Base-by-base conservation (phyloP, 2,329 filamentous ascomycete genomes). In the Sclerotinia glacialis region DNA sequence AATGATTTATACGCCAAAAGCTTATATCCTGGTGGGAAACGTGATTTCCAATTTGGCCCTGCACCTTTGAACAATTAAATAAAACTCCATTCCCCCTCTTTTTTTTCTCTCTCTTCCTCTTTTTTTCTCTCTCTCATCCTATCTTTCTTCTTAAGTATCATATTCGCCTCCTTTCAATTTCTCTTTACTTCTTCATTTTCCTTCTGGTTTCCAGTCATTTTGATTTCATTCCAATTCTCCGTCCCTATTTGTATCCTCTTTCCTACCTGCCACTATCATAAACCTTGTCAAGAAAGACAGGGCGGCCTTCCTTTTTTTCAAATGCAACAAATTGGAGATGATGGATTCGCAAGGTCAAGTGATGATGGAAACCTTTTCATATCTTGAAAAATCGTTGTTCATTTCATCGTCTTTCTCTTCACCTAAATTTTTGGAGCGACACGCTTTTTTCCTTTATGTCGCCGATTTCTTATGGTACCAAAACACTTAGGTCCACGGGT, bases 11-110 rank as follows among this genome's bases (percentile, higher is more conserved):
- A 65, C 52, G 52, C 62, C 62, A 65, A 47, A 56, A 47, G 42
- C 42, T 64, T 56, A 64, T 53, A 52, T 60, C 58, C 58, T 44
- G 44, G 58, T 26, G 58, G 63, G 47, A 49, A 59, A 49, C 60
- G 60, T 63, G 60, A 63, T 63, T 54, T 60, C 42, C 56, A 60
- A 49, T 34, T 60, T 60, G 56, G 56, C 56, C 56, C 56, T 59
- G 55, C 55, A 59, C 55, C 55, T 60, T 47, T 60, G 44, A 60
- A 59, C 52, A 49, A 56, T 62, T 67, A 69, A 67, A 69, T 70
- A 71, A 71, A 68, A 69, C 67, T 66, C 54, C 62, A 67, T 66
- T 65, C 58, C 56, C 59, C 61, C 54, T 60, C 66, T 67, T 60
- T 47, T 64, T 67, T 58, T 64, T 44, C 40, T n/a, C 31, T 44